Percentiles rank a stretch among this genome's conserved stretches.
Evolutionary conservation across 768 basidiomycete genomes (phyloP).

Genomic region (Trametes maxima): DNA sequence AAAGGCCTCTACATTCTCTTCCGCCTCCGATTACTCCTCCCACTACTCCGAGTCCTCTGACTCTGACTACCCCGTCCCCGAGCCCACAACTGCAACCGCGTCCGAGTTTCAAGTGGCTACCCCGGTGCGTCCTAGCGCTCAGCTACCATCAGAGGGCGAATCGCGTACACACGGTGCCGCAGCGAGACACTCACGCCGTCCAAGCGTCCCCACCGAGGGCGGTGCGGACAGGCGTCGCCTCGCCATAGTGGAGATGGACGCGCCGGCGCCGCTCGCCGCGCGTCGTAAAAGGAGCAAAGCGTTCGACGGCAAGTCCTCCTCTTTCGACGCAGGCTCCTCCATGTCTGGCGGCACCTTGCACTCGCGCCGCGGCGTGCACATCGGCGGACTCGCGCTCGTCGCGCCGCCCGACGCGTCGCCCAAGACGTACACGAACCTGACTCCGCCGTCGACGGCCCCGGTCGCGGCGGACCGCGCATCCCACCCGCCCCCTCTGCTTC

Average conservation of each 20-base stretch:
- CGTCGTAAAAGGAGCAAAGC: conserved; percentile 26
- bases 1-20: conserved; percentile 27
- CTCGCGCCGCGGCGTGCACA: conserved; percentile 31
- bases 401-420: conserved; percentile 72
- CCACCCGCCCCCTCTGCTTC: conserved; percentile 11
- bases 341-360: conserved; percentile 18
- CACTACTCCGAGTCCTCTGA: conserved; percentile 36
- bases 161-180: conserved; percentile 10
- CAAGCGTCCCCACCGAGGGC: conserved; percentile 58
- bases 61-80: not conserved
- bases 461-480: conserved; percentile 10
- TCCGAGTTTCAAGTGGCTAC: not conserved
- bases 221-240: conserved; percentile 65
- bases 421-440: conserved; percentile 52
- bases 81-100: not conserved
- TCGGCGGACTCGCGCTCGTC: conserved; percentile 61
- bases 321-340: not conserved
- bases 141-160: not conserved
- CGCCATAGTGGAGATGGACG: conserved; percentile 66
- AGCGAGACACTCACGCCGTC: conserved; percentile 40
- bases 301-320: conserved; percentile 6
- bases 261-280: conserved; percentile 30
- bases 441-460: conserved; percentile 55
- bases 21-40: conserved; percentile 56
- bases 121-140: conserved; percentile 8